Base-by-base conservation (phyloP, 495 filamentous ascomycete genomes). In the Lasiosphaeria miniovina region DNA sequence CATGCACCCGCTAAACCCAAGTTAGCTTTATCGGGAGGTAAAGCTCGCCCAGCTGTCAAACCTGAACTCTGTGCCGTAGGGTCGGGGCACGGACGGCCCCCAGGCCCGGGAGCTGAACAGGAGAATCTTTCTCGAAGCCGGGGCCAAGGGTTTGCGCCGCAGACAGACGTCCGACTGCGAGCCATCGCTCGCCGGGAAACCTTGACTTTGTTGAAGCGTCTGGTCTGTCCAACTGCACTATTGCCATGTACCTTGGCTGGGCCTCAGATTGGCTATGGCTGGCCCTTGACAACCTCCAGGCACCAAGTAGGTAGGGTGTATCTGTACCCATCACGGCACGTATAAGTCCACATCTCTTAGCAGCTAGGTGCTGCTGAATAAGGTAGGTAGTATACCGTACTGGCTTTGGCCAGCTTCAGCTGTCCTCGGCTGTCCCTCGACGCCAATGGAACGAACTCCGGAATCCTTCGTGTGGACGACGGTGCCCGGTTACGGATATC, bases 71-170 rank as follows among this genome's bases (percentile, higher is more conserved):
- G 35, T 11, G 36, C 7, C 17, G 35, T 15, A 38, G 32, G 12
- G 51, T 11, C 31, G 14, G 4, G n/a, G 51, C 24, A 36, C 51
- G 15, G 6, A 6, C 51, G 32, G 51, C 5, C 51, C 32, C 51
- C 31, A 53, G 8, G 7, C 35, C 33, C 32, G 51, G n/a, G 51
- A 9, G 10, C 51, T n/a, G 4, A 38, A 6, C 14, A 10, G 7
- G 36, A 34, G 51, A 53, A 53, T 36, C 36, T 31, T 53, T 53
- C 51, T 53, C 51, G 51, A 53, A 53, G 51, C 7, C 32, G 31
- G 49, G 49, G 49, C 12, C 7, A 14, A 34, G 32, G 8, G 17
- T 51, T 31, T 24, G 32, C 49, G 17, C 17, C 49, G 17, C 24
- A 24, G 12, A 14, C 43, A 46, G 43, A 46, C 15, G 8, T n/a